phyloP scores from a whole-genome alignment of 176 grass and related monocot genomes.

The Raddia guianensis region DNA sequence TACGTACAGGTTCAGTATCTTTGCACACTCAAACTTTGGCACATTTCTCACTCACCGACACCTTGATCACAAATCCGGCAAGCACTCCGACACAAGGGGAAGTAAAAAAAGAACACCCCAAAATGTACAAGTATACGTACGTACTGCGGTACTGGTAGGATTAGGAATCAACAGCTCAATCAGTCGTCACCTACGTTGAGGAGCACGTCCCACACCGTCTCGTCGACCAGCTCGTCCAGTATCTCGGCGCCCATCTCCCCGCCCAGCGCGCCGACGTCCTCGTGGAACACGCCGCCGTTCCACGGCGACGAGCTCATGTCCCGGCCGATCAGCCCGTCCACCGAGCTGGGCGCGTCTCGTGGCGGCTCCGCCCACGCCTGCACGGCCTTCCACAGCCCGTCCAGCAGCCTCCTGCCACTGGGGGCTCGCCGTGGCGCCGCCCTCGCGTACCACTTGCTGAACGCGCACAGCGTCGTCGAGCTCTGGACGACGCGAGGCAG shows the following conservation, averaged over 20 bases:
- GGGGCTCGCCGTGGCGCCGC: slow-evolving; percentile 14
- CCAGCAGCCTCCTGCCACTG: slow-evolving; percentile 56
- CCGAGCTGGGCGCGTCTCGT: slow-evolving; percentile 30
- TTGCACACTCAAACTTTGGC: slow-evolving; percentile 8
- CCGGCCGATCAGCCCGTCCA: slow-evolving; percentile 63
- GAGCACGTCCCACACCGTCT: slow-evolving; percentile 74
- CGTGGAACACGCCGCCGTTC: slow-evolving; percentile 48
- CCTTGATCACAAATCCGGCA: slow-evolving; percentile 21
- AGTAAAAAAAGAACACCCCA: background rate
- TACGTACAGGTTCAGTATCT: slow-evolving; percentile 1
- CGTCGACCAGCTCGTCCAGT: slow-evolving; percentile 71
- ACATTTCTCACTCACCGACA: slow-evolving; percentile 29
- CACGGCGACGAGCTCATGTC: slow-evolving; percentile 69
- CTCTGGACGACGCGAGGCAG: slow-evolving; percentile 44
- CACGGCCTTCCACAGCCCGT: slow-evolving; percentile 53
- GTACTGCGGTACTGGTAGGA: background rate
- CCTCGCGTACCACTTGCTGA: slow-evolving; percentile 45
- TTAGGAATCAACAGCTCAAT: background rate
- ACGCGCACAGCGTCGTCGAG: slow-evolving; percentile 39
- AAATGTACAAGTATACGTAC: slow-evolving; percentile 46
- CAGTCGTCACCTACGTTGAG: slow-evolving; percentile 56
- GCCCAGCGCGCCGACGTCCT: slow-evolving; percentile 53
- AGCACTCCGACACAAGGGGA: slow-evolving; percentile 23
- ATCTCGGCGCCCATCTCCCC: slow-evolving; percentile 65
- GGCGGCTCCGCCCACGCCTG: slow-evolving; percentile 33